Conservation (phyloP, 2,329 filamentous ascomycete genomes). For the Whalleya microplaca region DNA sequence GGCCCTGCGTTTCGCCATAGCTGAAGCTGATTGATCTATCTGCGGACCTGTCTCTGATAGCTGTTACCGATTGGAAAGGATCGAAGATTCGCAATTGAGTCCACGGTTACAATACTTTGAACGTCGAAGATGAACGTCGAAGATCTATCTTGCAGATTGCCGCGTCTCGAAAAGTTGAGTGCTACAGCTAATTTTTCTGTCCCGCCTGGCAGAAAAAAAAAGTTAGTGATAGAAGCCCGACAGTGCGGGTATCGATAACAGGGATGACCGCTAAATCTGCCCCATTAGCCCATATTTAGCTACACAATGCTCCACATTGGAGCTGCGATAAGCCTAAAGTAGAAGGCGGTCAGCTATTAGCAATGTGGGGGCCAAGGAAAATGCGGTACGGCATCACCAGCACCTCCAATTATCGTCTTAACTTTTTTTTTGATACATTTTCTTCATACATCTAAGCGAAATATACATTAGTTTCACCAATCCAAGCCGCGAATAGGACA, state of each 20-base stretch:
- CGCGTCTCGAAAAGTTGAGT: background rate
- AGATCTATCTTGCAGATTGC: background rate
- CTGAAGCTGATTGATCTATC: background rate
- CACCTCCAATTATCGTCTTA: background rate
- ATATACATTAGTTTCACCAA: background rate
- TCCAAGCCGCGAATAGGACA: too few relatives aligned
- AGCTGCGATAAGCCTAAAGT: slow-evolving; percentile 19
- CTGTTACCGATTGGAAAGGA: slow-evolving; percentile 25
- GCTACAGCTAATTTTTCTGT: slow-evolving; percentile 18
- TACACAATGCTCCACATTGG: slow-evolving; percentile 13
- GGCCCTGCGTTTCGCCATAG: slow-evolving; percentile 78
- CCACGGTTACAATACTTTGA: too few relatives aligned
- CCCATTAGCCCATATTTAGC: background rate
- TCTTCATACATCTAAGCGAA: background rate
- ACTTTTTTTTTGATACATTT: background rate
- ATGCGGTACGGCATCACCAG: background rate
- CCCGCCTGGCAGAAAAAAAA: slow-evolving; percentile 21
- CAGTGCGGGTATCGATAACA: background rate
- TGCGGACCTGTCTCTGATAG: background rate
- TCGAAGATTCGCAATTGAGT: slow-evolving; percentile 14
- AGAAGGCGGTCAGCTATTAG: slow-evolving; percentile 17
- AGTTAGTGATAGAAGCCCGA: too few relatives aligned
- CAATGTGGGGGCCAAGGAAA: background rate
- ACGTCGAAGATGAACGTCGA: too few relatives aligned
- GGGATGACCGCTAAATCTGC: too few relatives aligned